Evolutionary conservation across 257 asterid species (phyloP).

Genomic region (Coffea canephora): DNA sequence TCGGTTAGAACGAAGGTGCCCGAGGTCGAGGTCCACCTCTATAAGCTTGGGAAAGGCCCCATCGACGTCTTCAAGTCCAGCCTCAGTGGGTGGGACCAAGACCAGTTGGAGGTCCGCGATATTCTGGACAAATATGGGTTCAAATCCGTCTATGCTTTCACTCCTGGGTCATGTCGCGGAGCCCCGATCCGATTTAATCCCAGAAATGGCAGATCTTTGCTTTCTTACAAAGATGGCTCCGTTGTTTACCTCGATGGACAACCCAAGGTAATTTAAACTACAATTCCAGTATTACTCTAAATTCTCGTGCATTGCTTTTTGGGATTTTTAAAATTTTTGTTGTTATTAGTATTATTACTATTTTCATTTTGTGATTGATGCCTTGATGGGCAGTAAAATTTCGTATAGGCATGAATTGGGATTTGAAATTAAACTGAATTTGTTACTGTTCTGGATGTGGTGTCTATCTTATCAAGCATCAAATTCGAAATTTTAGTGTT

Average conservation of each 20-base stretch:
- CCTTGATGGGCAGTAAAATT: neutral
- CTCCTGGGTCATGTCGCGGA: conserved; percentile 65
- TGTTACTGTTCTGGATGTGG: neutral
- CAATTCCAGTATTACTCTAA: neutral
- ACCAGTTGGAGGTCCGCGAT: conserved; percentile 78
- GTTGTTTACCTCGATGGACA: conserved; percentile 68
- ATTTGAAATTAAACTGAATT: neutral
- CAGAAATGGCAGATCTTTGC: conserved; percentile 68
- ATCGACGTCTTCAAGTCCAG: conserved; percentile 51
- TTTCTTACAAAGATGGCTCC: conserved; percentile 65
- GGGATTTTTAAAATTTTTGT: neutral
- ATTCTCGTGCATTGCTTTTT: too few relatives aligned
- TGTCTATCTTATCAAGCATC: too few relatives aligned
- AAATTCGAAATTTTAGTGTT: too few relatives aligned
- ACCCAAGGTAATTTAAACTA: conserved; percentile 54
- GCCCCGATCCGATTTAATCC: conserved; percentile 69
- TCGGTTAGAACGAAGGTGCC: conserved; percentile 61
- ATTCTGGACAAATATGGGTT: conserved; percentile 66
- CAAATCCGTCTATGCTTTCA: conserved; percentile 63
- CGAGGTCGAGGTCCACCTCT: conserved; percentile 68
- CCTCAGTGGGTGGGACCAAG: conserved; percentile 79
- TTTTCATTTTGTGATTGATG: neutral
- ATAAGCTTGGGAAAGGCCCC: conserved; percentile 74
- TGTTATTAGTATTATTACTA: too few relatives aligned
- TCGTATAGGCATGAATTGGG: neutral